phyloP scores from a whole-genome alignment of 2,329 filamentous ascomycete species.

The Botrytis sinoallii region DNA sequence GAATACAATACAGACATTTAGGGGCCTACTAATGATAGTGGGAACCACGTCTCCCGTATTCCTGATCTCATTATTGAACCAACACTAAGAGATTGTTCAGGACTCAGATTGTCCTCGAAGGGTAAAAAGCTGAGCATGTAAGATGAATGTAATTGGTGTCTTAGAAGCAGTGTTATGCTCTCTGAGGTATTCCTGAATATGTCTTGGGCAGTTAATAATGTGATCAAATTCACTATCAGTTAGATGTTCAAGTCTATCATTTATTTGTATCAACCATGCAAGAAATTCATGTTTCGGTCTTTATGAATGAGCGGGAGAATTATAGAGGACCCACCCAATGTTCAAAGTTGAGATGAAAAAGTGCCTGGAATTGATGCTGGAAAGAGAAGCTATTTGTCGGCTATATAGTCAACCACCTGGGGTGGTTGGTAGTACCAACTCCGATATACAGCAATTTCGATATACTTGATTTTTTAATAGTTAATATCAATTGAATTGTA shows the following conservation, averaged over 20 bases:
- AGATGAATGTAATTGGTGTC: neutral
- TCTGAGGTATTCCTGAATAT: neutral
- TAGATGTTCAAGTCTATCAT: neutral
- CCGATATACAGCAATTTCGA: too few species aligned
- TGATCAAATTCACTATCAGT: neutral
- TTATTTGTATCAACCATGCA: neutral
- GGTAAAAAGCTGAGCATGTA: neutral
- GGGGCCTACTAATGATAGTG: too few species aligned
- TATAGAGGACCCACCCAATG: accelerated
- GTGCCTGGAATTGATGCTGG: neutral
- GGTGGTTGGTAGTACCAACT: too few species aligned
- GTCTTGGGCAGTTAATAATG: neutral
- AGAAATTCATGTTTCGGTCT: neutral
- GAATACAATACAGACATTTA: too few species aligned
- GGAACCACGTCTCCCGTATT: too few species aligned
- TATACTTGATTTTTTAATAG: too few species aligned
- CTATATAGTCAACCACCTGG: too few species aligned
- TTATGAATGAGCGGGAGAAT: neutral
- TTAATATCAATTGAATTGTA: too few species aligned
- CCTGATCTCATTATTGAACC: too few species aligned
- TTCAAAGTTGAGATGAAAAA: neutral
- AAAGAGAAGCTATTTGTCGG: too few species aligned
- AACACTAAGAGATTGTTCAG: too few species aligned
- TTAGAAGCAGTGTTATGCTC: neutral
- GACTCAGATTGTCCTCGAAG: too few species aligned